Evolutionary conservation across 1,139 yeast species (phyloP).

Genomic region (Fermentozyma sake): DNA sequence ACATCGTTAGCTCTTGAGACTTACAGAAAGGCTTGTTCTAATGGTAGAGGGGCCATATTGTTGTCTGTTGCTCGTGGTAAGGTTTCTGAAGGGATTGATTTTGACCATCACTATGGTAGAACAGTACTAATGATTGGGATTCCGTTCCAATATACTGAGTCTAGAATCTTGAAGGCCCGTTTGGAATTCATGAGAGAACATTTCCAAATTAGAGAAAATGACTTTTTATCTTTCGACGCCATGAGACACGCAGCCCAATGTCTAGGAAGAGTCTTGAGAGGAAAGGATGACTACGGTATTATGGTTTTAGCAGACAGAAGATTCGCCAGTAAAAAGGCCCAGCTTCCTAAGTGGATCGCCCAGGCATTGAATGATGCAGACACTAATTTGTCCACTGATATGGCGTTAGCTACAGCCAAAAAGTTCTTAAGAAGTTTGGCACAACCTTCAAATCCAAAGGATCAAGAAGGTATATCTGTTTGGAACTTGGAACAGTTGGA

Average conservation of each 20-base stretch:
- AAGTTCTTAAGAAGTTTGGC: constrained; percentile 90
- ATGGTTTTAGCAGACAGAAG: constrained; percentile 97
- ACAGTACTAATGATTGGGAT: constrained; percentile 98
- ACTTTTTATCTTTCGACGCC: constrained; percentile 94
- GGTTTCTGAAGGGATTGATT: constrained; percentile 98
- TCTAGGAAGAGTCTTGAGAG: constrained; percentile 92
- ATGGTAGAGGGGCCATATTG: constrained; percentile 95
- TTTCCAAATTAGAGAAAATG: constrained; percentile 88
- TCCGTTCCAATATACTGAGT: constrained; percentile 97
- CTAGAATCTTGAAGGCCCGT: constrained; percentile 90
- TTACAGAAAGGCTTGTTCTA: constrained; percentile 91
- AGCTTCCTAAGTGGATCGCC: constrained; percentile 94
- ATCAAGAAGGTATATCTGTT: constrained; percentile 91
- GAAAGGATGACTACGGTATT: constrained; percentile 97
- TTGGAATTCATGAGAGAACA: constrained; percentile 90
- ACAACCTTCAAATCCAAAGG: constrained; percentile 86
- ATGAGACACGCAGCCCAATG: constrained; percentile 99
- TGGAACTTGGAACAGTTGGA: constrained; percentile 78
- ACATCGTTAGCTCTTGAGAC: constrained; percentile 94
- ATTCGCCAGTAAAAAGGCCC: constrained; percentile 78
- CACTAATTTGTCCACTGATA: constrained; percentile 87
- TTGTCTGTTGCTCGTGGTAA: constrained; percentile 98
- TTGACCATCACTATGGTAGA: constrained; percentile 96
- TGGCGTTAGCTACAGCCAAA: constrained; percentile 94
- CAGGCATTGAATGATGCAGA: constrained; percentile 92